Evolutionary conservation across 192 early-diverging fungal species (phyloP), one percentile per base, ranked within the genome.

Genomic region (Umbelopsis vinacea): DNA sequence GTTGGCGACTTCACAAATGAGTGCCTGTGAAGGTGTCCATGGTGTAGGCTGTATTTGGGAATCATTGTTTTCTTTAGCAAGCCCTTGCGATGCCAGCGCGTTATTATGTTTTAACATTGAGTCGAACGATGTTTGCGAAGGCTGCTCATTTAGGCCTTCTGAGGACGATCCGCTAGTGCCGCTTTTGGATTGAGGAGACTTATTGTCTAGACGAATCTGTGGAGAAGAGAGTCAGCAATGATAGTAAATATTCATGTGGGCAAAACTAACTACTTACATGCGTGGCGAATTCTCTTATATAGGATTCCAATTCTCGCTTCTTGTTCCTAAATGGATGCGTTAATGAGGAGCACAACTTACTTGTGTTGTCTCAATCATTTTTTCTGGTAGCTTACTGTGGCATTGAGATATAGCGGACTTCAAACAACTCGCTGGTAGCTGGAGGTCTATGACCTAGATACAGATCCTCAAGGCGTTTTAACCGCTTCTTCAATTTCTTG

Each of bases 331-430:
- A 54, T 35, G 10, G 24, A 9, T 19, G 14, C 17, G 6, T 38
- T 46, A 29, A 29, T 43, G 40, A 11, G 40, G 40, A 43, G 2
- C 0, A 29, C 29, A 2, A 2, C 29, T 5, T 12, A 19, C 60
- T 7, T 33, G 54, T 17, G 29, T 29, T 29, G 29, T 29, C 29
- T 29, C n/a, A n/a, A n/a, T n/a, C n/a, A n/a, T n/a, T n/a, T n/a
- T n/a, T n/a, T n/a, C 29, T 29, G n/a, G 7, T 19, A 29, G 19
- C 40, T 52, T 26, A 67, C 71, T 63, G 38, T 45, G 71, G 60
- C 71, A 72, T 72, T 14, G 57, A 63, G 46, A 66, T 66, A 46
- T 72, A 72, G n/a, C 71, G 71, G 6, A 72, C 71, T 72, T 72
- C 71, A 50, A 72, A 72, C 22, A 72, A 22, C 35, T 72, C 63